Conservation (phyloP, 2,329 filamentous ascomycete genomes). For the Pyrenophora teres region DNA sequence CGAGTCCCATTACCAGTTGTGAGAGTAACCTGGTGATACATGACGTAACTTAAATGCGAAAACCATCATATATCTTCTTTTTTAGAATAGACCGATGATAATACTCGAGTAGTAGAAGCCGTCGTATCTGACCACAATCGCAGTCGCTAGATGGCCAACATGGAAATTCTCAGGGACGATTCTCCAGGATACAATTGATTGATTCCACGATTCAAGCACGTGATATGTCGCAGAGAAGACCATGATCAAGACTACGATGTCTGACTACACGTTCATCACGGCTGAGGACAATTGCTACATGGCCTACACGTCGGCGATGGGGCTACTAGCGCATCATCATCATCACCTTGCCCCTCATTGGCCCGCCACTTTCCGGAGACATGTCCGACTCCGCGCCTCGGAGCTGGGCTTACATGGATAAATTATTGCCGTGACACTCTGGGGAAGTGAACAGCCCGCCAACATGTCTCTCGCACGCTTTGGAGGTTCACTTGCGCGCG, state of each 20-base stretch:
- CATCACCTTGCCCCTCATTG: slow-evolving; percentile 30
- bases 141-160: no score
- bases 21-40: no score
- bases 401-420: slow-evolving; percentile 31
- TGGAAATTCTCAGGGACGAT: no score
- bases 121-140: no score
- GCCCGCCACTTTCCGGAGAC: slow-evolving; percentile 15
- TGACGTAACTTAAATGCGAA: no score
- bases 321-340: not conserved
- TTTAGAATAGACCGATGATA: no score
- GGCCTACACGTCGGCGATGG: not conserved
- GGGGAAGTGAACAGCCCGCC: slow-evolving; percentile 26
- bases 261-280: no score
- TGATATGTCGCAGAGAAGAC: not conserved
- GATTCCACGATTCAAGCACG: no score
- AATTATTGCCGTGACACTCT: slow-evolving; percentile 29
- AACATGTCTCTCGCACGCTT: slow-evolving; percentile 44
- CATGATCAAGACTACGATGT: not conserved
- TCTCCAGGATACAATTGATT: no score
- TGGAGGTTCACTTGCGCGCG: slow-evolving; percentile 41
- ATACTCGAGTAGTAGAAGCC: no score
- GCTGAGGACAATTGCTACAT: not conserved
- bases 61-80: no score
- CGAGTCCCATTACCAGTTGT: no score
- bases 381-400: slow-evolving; percentile 23